phyloP scores from a whole-genome alignment of 2,329 filamentous ascomycete genomes.

The Fusarium haematococcum region DNA sequence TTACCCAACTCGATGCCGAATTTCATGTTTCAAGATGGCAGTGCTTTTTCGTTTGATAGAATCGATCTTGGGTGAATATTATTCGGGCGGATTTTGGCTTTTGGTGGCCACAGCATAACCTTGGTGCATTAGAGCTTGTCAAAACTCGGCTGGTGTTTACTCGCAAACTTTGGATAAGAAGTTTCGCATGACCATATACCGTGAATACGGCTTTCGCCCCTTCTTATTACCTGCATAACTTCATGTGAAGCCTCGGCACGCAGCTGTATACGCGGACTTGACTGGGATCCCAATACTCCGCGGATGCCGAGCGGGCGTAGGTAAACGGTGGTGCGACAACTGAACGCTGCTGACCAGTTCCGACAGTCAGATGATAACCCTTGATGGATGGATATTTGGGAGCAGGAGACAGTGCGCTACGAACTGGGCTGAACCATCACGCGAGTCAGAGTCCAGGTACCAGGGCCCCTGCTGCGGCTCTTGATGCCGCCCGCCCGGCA shows the following conservation, averaged over 20 bases:
- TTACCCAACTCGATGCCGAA: constrained; percentile 1
- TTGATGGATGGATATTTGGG: neutral
- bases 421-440: neutral
- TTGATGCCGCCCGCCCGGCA: neutral
- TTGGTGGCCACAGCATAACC: neutral
- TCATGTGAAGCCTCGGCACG: neutral
- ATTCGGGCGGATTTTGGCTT: neutral
- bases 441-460: neutral
- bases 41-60: constrained; percentile 3
- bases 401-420: neutral
- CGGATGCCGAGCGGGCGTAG: neutral
- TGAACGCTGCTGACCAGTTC: neutral
- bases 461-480: neutral
- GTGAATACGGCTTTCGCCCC: neutral
- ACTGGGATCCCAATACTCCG: neutral
- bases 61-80: constrained; percentile 2
- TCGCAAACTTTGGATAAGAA: neutral
- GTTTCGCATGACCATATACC: neutral
- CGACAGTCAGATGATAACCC: neutral
- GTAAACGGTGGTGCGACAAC: neutral
- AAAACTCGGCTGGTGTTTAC: neutral
- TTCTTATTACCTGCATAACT: neutral
- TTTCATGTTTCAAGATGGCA: constrained; percentile 16
- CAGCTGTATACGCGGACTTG: neutral
- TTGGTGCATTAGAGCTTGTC: neutral